Evolutionary conservation across 2,329 filamentous ascomycete species (phyloP).

Genomic region (Arthrobotrys sinensis): DNA sequence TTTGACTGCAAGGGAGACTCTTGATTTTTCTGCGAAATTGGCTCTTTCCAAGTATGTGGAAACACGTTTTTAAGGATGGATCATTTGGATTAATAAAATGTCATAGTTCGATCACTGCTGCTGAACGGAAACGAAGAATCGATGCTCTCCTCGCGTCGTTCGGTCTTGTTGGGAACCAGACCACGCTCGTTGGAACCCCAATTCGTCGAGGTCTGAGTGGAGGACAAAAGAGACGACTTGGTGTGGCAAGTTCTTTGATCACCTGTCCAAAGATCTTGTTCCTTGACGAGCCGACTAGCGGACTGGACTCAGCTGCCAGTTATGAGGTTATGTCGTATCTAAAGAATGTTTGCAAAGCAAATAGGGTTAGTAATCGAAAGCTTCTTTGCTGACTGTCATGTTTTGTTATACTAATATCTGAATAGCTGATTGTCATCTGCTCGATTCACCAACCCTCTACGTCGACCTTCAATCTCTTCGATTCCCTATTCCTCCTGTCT

Average conservation of each 20-base stretch:
- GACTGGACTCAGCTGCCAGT: slow-evolving; percentile 83
- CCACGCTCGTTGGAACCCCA: slow-evolving; percentile 84
- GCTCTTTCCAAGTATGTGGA: slow-evolving; percentile 71
- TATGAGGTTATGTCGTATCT: slow-evolving; percentile 84
- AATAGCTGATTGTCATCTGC: slow-evolving; percentile 80
- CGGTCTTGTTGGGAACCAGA: slow-evolving; percentile 78
- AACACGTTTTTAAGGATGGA: not conserved
- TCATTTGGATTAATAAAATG: slow-evolving; percentile 37
- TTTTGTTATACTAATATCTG: slow-evolving; percentile 24
- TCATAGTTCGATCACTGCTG: slow-evolving; percentile 41
- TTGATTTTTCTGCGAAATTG: slow-evolving; percentile 82
- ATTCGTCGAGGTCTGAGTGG: slow-evolving; percentile 87
- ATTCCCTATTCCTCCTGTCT: slow-evolving; percentile 82
- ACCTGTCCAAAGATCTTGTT: slow-evolving; percentile 86
- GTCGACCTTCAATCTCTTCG: slow-evolving; percentile 83
- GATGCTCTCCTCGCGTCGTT: slow-evolving; percentile 72
- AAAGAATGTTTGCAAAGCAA: slow-evolving; percentile 75
- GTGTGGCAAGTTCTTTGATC: slow-evolving; percentile 85
- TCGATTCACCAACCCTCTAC: slow-evolving; percentile 90
- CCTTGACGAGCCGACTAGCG: slow-evolving; percentile 86
- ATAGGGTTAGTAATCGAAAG: slow-evolving; percentile 72
- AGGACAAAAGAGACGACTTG: slow-evolving; percentile 85
- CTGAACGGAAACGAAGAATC: slow-evolving; percentile 67
- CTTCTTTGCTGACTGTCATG: not conserved
- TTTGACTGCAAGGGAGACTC: slow-evolving; percentile 83